Conservation (phyloP, 257 asterid species). For the Solanum paucissectum region DNA sequence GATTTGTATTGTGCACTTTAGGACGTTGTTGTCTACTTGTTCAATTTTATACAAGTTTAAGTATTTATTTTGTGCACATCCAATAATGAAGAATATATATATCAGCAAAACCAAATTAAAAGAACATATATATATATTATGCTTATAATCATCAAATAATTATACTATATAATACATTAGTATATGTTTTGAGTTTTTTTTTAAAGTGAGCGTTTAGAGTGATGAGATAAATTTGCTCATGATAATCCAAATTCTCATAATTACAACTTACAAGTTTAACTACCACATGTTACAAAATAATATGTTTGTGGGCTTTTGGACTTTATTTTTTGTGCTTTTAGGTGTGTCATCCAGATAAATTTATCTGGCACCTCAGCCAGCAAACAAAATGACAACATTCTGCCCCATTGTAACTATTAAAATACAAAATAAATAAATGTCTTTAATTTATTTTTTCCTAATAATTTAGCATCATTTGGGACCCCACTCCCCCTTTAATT, state of each 20-base stretch:
- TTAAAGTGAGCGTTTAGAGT: background rate
- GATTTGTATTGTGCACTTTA: background rate
- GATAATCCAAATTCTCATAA: background rate
- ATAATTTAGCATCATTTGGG: background rate
- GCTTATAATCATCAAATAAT: too few relatives aligned
- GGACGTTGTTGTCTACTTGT: background rate
- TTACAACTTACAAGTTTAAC: slow-evolving; percentile 1
- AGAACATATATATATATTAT: too few relatives aligned
- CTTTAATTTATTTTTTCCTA: background rate
- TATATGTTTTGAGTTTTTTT: too few relatives aligned
- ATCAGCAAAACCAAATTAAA: background rate
- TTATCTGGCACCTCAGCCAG: slow-evolving; percentile 20
- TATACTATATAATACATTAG: background rate
- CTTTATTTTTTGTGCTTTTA: background rate
- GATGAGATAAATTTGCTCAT: background rate
- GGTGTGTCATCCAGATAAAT: slow-evolving; percentile 21
- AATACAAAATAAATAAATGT: background rate
- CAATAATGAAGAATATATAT: background rate
- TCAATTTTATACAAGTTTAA: too few relatives aligned
- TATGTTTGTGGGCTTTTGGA: slow-evolving; percentile 3
- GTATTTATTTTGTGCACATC: background rate
- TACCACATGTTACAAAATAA: slow-evolving; percentile 17
- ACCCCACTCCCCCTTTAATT: background rate
- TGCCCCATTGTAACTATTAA: background rate
- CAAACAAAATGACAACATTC: background rate